A percentile compares a stretch with the other conserved stretches of the same genome.
phyloP scores from a whole-genome alignment of 129 eudicot species.

The Centaurea solstitialis region DNA sequence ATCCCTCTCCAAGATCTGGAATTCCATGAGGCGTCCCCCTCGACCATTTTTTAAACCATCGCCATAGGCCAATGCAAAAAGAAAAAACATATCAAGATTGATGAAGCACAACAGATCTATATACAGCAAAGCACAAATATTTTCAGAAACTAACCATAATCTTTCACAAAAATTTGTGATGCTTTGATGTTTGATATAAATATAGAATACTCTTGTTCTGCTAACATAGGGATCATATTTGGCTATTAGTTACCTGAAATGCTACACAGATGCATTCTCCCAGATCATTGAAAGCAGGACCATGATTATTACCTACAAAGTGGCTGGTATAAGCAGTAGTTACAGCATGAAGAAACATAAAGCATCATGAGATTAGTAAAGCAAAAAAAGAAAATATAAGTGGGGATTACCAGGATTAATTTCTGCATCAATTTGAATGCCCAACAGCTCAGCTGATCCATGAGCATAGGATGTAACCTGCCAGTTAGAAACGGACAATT shows the following conservation, averaged over 20 bases:
- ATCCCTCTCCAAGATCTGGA: too few relatives aligned
- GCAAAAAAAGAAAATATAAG: neutral
- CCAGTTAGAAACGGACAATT: neutral
- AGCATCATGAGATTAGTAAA: constrained; percentile 11
- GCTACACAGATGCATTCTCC: constrained; percentile 99
- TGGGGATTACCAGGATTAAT: constrained; percentile 80
- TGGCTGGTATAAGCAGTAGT: constrained; percentile 37
- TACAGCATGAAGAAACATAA: constrained; percentile 27
- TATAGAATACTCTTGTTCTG: neutral
- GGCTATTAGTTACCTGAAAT: constrained; percentile 73
- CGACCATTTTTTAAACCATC: too few relatives aligned
- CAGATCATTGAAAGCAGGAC: constrained; percentile 95
- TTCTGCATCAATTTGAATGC: constrained; percentile 97
- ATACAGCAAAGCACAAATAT: too few relatives aligned
- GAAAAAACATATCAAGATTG: too few relatives aligned
- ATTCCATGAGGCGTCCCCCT: too few relatives aligned
- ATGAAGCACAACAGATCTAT: too few relatives aligned
- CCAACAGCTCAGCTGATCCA: constrained; percentile 89
- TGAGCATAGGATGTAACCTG: constrained; percentile 99
- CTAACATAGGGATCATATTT: constrained; percentile 9
- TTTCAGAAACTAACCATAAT: too few relatives aligned
- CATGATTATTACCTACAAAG: constrained; percentile 93
- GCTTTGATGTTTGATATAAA: constrained; percentile 1
- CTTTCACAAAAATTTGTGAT: neutral
- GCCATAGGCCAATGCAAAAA: too few relatives aligned